A percentile compares a stretch with the other conserved stretches of the same genome.
phyloP scores from a whole-genome alignment of 805 yeast genomes.

The Starmerella sirachaensis region DNA sequence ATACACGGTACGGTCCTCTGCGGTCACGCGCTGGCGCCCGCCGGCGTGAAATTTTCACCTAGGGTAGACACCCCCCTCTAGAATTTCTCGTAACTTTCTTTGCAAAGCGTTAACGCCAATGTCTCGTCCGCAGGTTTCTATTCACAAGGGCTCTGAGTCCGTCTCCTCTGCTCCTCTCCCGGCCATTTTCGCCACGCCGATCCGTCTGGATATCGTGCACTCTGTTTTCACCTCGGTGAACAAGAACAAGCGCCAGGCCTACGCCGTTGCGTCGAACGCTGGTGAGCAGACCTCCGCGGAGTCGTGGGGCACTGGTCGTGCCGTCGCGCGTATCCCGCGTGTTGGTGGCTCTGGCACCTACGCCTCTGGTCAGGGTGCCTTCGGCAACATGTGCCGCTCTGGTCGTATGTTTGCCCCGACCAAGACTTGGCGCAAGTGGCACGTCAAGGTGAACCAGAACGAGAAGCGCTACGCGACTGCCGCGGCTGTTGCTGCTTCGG shows the following conservation, averaged over 20 bases:
- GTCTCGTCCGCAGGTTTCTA: conserved; percentile 94
- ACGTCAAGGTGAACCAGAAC: conserved; percentile 99
- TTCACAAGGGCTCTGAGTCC: conserved; percentile 80
- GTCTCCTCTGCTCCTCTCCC: conserved; percentile 82
- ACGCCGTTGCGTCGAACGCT: conserved; percentile 98
- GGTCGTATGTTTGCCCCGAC: conserved; percentile 99
- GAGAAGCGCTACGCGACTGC: conserved; percentile 99
- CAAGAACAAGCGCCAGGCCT: conserved; percentile 99
- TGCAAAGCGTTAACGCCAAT: too few species aligned
- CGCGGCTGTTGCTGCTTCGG: conserved; percentile 98
- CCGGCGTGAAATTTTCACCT: not conserved
- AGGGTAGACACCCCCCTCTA: not conserved
- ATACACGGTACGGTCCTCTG: too few species aligned
- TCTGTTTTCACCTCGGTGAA: conserved; percentile 94
- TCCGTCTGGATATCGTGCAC: conserved; percentile 99
- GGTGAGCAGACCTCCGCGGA: conserved; percentile 99
- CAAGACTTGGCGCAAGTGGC: conserved; percentile 99
- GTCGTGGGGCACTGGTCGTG: conserved; percentile 99
- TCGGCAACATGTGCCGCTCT: conserved; percentile 99
- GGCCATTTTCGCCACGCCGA: conserved; percentile 98
- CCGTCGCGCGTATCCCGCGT: conserved; percentile 99
- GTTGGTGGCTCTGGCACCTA: conserved; percentile 99
- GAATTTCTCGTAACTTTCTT: too few species aligned
- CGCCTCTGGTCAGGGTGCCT: conserved; percentile 99
- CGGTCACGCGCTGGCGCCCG: too few species aligned